A percentile compares a stretch with the other conserved stretches of the same genome.
Conservation (phyloP, 73 alveolate genomes). For the Effrenium voratum region DNA sequence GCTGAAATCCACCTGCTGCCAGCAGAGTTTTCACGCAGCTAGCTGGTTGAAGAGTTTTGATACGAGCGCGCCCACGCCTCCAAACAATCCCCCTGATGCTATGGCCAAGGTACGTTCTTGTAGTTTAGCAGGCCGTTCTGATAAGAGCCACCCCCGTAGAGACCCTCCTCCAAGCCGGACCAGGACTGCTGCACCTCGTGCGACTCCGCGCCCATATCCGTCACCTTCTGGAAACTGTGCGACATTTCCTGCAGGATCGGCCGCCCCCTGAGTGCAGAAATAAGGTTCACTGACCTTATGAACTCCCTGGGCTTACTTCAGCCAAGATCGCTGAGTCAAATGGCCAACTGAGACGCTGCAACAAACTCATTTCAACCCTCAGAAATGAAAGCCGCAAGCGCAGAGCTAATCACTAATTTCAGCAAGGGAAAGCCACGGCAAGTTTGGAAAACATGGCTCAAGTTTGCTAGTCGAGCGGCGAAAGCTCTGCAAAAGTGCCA, state of each 20-base stretch:
- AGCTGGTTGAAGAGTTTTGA: no score
- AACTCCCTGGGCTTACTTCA: not conserved
- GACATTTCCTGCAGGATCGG: not conserved
- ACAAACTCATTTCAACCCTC: no score
- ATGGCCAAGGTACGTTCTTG: constrained; percentile 18
- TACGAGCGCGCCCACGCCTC: no score
- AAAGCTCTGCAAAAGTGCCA: not conserved
- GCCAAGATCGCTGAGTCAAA: not conserved
- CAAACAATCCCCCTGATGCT: no score
- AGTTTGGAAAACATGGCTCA: not conserved
- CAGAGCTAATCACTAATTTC: not conserved
- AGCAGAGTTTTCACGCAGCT: no score
- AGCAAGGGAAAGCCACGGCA: not conserved
- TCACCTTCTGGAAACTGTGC: constrained; percentile 41
- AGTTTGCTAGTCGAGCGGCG: not conserved
- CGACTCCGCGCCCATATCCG: constrained; percentile 36
- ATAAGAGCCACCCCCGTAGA: constrained; percentile 79
- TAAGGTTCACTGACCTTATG: not conserved
- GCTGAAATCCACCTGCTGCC: no score
- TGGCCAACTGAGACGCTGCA: not conserved
- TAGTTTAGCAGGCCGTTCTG: constrained; percentile 79
- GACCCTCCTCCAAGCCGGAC: not conserved
- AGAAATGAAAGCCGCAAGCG: no score
- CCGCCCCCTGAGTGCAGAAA: not conserved
- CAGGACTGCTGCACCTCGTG: constrained; percentile 64